phyloP scores from a whole-genome alignment of 345 rosid species.

The Carallia pectinifolia region DNA sequence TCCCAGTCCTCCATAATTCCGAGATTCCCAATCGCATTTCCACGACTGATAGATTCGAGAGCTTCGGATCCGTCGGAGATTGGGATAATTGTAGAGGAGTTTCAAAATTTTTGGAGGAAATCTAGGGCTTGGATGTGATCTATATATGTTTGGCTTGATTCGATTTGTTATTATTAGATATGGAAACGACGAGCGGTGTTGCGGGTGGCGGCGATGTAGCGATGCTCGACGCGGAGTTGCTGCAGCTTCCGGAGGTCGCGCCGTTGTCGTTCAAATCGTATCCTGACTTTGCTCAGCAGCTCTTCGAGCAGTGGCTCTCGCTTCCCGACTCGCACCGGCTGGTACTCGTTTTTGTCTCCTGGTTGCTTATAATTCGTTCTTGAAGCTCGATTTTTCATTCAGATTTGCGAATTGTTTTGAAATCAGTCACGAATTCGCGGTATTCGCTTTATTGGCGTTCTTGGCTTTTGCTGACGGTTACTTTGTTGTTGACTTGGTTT shows the following conservation, averaged over 20 bases:
- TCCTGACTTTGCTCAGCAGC: slow-evolving; percentile 66
- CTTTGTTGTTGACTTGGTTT: too few relatives aligned
- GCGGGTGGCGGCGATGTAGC: slow-evolving; percentile 48
- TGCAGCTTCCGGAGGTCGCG: slow-evolving; percentile 82
- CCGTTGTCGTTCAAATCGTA: slow-evolving; percentile 67
- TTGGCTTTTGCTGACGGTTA: too few relatives aligned
- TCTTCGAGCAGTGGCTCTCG: slow-evolving; percentile 94
- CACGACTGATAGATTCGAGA: background rate
- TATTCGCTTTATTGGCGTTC: too few relatives aligned
- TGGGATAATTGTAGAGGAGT: too few relatives aligned
- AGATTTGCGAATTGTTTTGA: too few relatives aligned
- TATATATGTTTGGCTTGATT: slow-evolving; percentile 23
- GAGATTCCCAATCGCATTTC: slow-evolving; percentile 6
- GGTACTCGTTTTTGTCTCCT: slow-evolving; percentile 30
- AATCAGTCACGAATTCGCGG: too few relatives aligned
- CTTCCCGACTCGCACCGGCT: slow-evolving; percentile 80
- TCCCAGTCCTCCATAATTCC: background rate
- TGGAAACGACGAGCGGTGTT: slow-evolving; percentile 22
- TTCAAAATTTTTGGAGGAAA: background rate
- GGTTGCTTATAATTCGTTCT: background rate
- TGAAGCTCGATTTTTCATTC: background rate
- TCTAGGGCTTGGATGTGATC: slow-evolving; percentile 24
- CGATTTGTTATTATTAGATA: slow-evolving; percentile 15
- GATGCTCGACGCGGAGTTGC: slow-evolving; percentile 69
- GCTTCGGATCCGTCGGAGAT: background rate